These are phyloP conservation scores for Didymella sp. DNA, from an alignment of 2,329 filamentous ascomycete species.

Conservation along the genomic window DNA sequence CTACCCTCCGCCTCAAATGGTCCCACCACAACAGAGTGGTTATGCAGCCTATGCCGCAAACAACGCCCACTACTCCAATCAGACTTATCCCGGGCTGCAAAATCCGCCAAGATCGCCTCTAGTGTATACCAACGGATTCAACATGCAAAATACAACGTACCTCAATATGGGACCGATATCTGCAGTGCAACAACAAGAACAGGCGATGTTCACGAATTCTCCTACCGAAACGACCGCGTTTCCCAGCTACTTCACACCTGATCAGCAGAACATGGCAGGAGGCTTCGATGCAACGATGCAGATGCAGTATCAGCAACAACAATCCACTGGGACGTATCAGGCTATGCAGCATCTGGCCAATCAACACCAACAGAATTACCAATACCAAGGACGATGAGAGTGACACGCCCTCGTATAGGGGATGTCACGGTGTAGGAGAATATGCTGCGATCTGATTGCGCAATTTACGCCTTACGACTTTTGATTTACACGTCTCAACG, in stretches of 20 bases:
- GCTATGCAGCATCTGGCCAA: constrained; percentile 44
- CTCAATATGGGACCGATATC: constrained; percentile 36
- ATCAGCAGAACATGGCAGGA: constrained; percentile 39
- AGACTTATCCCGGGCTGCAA: constrained; percentile 47
- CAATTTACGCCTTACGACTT: constrained; percentile 5
- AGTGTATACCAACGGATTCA: constrained; percentile 40
- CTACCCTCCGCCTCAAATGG: constrained; percentile 49
- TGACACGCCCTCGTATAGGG: no score
- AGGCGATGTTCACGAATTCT: constrained; percentile 46
- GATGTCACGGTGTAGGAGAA: neutral
- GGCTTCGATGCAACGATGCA: constrained; percentile 36
- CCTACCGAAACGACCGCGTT: constrained; percentile 46
- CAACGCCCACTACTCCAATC: constrained; percentile 31
- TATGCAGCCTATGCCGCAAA: constrained; percentile 34
- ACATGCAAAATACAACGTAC: constrained; percentile 39
- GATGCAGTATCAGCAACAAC: constrained; percentile 41
- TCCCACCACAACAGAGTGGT: constrained; percentile 28
- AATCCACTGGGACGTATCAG: constrained; percentile 32
- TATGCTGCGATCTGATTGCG: neutral
- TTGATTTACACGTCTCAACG: constrained; percentile 1
- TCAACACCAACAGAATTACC: constrained; percentile 40
- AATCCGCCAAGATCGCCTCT: constrained; percentile 38
- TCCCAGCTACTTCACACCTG: constrained; percentile 42
- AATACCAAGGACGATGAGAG: constrained; percentile 29
- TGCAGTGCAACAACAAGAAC: constrained; percentile 39